Conservation (phyloP, 139 green algal genomes). For the Picochlorum sp. region DNA sequence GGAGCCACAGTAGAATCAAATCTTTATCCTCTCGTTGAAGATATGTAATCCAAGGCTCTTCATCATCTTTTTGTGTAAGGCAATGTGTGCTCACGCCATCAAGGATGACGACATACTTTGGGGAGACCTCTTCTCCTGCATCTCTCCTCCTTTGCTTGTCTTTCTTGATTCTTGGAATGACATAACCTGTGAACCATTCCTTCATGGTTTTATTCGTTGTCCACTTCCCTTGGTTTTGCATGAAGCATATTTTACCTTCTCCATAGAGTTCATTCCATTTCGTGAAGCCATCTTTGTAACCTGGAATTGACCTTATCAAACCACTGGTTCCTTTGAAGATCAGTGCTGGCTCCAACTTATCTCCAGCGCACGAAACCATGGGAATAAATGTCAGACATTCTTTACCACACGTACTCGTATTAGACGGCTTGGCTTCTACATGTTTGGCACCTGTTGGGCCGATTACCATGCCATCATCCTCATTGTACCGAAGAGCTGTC, state of each 20-base stretch:
- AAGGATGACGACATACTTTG: neutral
- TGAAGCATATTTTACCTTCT: neutral
- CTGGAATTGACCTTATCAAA: neutral
- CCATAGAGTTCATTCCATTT: neutral
- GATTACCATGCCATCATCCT: neutral
- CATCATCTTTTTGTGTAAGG: neutral
- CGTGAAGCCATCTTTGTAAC: neutral
- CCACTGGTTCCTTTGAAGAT: neutral
- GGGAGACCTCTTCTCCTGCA: neutral
- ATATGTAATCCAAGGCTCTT: neutral
- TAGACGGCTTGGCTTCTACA: neutral
- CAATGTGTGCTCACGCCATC: neutral
- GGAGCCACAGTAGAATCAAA: neutral
- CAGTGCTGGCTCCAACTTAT: neutral
- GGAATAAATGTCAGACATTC: neutral
- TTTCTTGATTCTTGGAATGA: neutral
- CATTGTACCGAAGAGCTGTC: neutral
- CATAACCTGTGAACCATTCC: neutral
- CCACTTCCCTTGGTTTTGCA: neutral
- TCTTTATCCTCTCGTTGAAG: neutral
- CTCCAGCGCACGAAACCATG: neutral
- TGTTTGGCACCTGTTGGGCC: neutral
- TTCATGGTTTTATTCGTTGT: neutral
- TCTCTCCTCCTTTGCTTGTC: neutral
- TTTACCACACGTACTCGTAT: neutral